phyloP scores from a whole-genome alignment of 805 yeast species.

The Candida dajiaensis region DNA sequence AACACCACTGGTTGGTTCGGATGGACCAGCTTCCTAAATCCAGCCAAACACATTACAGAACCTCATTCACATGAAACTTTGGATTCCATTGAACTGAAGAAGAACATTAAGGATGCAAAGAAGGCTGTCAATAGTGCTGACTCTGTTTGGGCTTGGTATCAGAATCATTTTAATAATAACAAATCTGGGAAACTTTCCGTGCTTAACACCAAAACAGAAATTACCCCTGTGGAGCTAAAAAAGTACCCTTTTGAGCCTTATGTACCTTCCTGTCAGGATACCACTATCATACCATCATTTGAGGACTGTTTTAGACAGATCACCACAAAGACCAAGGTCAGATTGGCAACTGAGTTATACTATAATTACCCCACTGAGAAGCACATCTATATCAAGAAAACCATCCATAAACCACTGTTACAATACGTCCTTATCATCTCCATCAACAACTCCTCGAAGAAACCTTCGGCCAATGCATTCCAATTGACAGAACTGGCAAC shows the following conservation, averaged over 20 bases:
- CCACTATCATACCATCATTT: conserved; percentile 11
- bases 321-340: conserved; percentile 29
- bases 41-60: conserved; percentile 6
- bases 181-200: conserved; percentile 18
- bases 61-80: conserved; percentile 7
- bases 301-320: conserved; percentile 24
- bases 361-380: conserved; percentile 31
- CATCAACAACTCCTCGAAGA: conserved; percentile 26
- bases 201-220: conserved; percentile 18
- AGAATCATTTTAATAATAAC: conserved; percentile 2
- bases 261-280: not conserved
- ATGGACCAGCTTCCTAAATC: conserved; percentile 10
- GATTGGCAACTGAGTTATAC: conserved; percentile 29
- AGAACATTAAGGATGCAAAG: conserved; percentile 14
- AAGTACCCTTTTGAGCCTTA: conserved; percentile 12
- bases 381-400: conserved; percentile 31
- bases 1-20: conserved; percentile 12
- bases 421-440: conserved; percentile 28
- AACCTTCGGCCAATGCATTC: conserved; percentile 7
- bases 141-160: conserved; percentile 24
- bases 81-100: conserved; percentile 15
- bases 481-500: conserved; percentile 24
- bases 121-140: conserved; percentile 13
- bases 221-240: conserved; percentile 14
- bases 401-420: conserved; percentile 14